Base-by-base conservation (phyloP, 306 rosid species). In the Luffa acutangula region DNA sequence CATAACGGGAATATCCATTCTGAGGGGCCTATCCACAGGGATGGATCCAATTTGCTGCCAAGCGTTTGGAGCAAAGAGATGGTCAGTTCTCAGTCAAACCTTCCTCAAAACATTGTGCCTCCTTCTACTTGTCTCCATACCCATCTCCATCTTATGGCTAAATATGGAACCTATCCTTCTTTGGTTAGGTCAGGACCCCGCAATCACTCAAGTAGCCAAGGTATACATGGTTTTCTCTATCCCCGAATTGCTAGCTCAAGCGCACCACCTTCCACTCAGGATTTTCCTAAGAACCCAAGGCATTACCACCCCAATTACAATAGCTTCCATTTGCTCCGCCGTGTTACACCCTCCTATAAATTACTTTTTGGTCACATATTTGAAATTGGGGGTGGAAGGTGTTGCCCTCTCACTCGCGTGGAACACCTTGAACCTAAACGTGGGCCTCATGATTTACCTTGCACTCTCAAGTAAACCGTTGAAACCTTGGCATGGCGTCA, bases 11-110 rank as follows among this genome's bases (percentile, higher is more conserved):
- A 79, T 78, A 34, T 94, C 98, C 9, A 51, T 94, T 41, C 88
- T 94, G 45, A 86, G 90, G 31, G 97, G 98, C 10, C 85, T 94
- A 17, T 77, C 95, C 0, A 85, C 84, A 58, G 98, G 97, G 53
- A 93, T 93, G 98, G 97, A 93, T 33, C 95, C 97, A 18, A 91
- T 91, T n/a, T 94, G 98, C 76, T 89, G 97, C 79, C 98, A 94
- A 88, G 98, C 98, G 3, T 94, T 75, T 74, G 97, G 98, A 2
- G 93, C 97, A 41, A 87, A 91, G 76, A 87, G 91, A 80, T 88
- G 86, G 87, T 81, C 90, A 76, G 87, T 94, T 71, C 85, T 94
- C 1, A 81, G 85, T 83, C 98, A 91, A 79, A 87, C 97, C 77
- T 85, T 88, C 77, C 86, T 82, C 43, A 89, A 83, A 87, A 92